Percentiles rank a stretch among this genome's conserved stretches.
These are phyloP conservation scores for Cruciata laevipes DNA, from an alignment of 257 asterid species.

Conservation along the genomic window DNA sequence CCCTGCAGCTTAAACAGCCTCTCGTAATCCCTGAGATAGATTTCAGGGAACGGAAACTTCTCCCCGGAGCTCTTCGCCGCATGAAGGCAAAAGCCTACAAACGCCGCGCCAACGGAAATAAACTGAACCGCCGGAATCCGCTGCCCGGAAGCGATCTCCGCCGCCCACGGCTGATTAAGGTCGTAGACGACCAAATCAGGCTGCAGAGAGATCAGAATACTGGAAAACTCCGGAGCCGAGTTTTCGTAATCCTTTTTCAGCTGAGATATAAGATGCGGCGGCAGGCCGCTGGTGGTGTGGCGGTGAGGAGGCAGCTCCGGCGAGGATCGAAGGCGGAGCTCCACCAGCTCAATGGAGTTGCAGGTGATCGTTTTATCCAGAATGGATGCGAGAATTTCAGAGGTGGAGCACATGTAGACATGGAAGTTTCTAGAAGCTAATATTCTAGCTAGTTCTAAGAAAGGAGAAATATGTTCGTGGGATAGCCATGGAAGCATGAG, in stretches of 20 bases:
- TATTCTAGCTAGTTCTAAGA: conserved; percentile 20
- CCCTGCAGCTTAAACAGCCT: not conserved
- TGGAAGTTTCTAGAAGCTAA: conserved; percentile 16
- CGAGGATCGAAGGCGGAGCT: conserved; percentile 18
- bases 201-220: not conserved
- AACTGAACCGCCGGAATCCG: conserved; percentile 24
- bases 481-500: conserved; percentile 31
- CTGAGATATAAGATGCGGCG: conserved; percentile 20
- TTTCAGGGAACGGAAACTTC: conserved; percentile 18
- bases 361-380: conserved; percentile 1
- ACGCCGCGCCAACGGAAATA: conserved; percentile 7
- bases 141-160: conserved; percentile 15
- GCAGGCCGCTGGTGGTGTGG: conserved; percentile 34
- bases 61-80: not conserved
- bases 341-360: conserved; percentile 9
- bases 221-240: conserved; percentile 14
- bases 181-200: conserved; percentile 28
- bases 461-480: conserved; percentile 25
- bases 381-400: conserved; percentile 14
- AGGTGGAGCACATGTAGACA: conserved; percentile 24
- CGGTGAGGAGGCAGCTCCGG: conserved; percentile 25
- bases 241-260: conserved; percentile 17
- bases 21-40: conserved; percentile 18
- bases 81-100: conserved; percentile 9
- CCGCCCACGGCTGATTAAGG: conserved; percentile 25